A percentile compares a stretch with the other conserved stretches of the same genome.
Conservation (phyloP, 441 rosid genomes). For the Syzygium malaccense region DNA sequence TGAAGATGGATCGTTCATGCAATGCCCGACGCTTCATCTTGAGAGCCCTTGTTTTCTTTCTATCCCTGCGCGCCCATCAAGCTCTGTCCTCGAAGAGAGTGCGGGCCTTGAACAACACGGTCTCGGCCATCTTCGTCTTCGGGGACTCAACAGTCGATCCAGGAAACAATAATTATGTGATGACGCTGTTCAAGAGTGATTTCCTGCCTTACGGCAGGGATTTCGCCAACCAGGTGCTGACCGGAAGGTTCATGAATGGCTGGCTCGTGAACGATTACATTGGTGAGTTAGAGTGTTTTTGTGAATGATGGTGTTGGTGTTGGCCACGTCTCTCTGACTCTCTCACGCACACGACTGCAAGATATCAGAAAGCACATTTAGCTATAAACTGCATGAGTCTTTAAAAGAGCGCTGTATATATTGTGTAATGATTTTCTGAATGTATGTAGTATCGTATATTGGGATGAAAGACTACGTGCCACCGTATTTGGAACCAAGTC, state of each 20-base stretch:
- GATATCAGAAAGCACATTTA: not conserved
- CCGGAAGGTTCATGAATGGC: constrained; percentile 80
- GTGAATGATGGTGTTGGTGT: not conserved
- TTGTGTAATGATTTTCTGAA: not conserved
- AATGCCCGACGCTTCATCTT: not conserved
- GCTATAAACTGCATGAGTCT: not conserved
- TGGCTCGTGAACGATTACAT: constrained; percentile 55
- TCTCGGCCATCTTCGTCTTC: constrained; percentile 52
- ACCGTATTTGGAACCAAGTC: constrained; percentile 70
- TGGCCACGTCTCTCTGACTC: not conserved
- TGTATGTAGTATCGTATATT: constrained; percentile 47
- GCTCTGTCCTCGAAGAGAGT: not conserved
- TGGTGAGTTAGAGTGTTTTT: constrained; percentile 16
- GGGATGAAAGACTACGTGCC: constrained; percentile 69
- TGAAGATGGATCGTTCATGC: not conserved
- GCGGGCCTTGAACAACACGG: constrained; percentile 20
- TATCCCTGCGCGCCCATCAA: not conserved
- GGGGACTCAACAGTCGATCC: constrained; percentile 93
- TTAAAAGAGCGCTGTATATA: not conserved
- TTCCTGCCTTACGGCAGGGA: constrained; percentile 74
- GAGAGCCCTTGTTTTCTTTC: not conserved
- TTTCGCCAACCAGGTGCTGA: constrained; percentile 38
- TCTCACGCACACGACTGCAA: not conserved
- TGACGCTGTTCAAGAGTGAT: constrained; percentile 42
- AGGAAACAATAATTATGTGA: constrained; percentile 63